These are phyloP conservation scores for Globisporangium acanthophoron DNA, from an alignment of 352 stramenopile species.

Conservation along the genomic window DNA sequence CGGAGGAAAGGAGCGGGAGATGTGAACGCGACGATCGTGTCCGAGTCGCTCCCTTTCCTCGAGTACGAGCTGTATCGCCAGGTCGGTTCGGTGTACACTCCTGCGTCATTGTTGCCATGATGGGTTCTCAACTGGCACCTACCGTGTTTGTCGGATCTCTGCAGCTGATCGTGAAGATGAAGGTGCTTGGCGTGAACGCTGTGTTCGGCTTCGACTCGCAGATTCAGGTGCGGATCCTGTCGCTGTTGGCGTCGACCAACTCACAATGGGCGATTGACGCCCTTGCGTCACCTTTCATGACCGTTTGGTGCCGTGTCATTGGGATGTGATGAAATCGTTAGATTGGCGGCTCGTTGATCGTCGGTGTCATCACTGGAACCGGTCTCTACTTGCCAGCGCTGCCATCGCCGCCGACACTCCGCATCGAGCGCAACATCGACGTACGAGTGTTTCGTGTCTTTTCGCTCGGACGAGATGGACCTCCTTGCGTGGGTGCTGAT, in stretches of 20 bases:
- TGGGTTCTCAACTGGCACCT: neutral
- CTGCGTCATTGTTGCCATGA: neutral
- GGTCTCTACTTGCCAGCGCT: conserved; percentile 92
- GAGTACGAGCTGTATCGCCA: conserved; percentile 98
- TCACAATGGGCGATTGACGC: neutral
- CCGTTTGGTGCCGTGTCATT: neutral
- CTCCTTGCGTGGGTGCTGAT: neutral
- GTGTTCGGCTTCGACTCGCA: conserved; percentile 93
- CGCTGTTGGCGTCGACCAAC: neutral
- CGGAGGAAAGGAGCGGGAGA: conserved; percentile 90
- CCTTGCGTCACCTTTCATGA: too few relatives aligned
- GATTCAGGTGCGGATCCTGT: conserved; percentile 56
- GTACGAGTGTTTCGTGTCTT: conserved; percentile 26
- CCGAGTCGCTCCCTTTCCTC: conserved; percentile 95
- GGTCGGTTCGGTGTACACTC: conserved; percentile 27
- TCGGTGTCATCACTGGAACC: conserved; percentile 90
- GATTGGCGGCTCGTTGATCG: conserved; percentile 84
- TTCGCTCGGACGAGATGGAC: neutral
- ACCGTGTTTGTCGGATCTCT: neutral
- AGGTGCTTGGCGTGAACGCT: conserved; percentile 94
- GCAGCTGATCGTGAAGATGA: conserved; percentile 85
- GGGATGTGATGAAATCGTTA: conserved; percentile 8
- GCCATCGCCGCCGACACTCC: conserved; percentile 88
- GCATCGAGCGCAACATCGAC: conserved; percentile 94
- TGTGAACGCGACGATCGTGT: conserved; percentile 94